Base-by-base conservation (phyloP, 2,329 filamentous ascomycete species). In the Furcasterigmium furcatum region DNA sequence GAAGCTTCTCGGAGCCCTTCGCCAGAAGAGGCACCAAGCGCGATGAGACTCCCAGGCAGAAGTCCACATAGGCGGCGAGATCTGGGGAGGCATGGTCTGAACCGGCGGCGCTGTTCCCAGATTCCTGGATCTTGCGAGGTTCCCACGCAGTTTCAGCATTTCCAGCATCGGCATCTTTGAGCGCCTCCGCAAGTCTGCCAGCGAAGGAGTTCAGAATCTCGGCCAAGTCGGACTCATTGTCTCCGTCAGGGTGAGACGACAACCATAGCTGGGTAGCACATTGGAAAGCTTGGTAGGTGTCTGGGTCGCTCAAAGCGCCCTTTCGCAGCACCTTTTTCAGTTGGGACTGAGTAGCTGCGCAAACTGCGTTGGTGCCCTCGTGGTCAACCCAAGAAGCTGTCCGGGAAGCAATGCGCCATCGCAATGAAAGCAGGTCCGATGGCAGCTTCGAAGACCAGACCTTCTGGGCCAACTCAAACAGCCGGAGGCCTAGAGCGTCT, bases 271-370 rank as follows among this genome's bases (percentile, higher is more conserved):
- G 55, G 16, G 60, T 67, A 41, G 63, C 61, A 50, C 65, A 72
- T 32, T 65, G 66, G 47, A 72, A 65, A 1, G 68, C 69, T 39
- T 72, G 67, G 14, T 66, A 68, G 1, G 66, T 62, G 38, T 70
- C 65, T 24, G 58, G 52, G 2, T 60, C 62, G 4, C 59, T 50
- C 10, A 72, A 47, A 1, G 61, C 52, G 1, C 60, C 52, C 38
- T 64, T 62, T 8, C 58, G 53, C 19, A 71, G 43, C 9, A 62
- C 59, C 39, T 62, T 65, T 3, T 54, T 52, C 13, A 71, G 30
- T 18, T 59, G 57, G n/a, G 55, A 52, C 35, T 65, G 63, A 5
- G 67, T 54, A 4, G 49, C 44, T 10, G 35, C 41, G 68, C 68
- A 72, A 14, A 69, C 55, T 14, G 56, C 54, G 9, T 50, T 32